Base-by-base conservation (phyloP, 352 stramenopile species). In the Elongisporangium undulatum region DNA sequence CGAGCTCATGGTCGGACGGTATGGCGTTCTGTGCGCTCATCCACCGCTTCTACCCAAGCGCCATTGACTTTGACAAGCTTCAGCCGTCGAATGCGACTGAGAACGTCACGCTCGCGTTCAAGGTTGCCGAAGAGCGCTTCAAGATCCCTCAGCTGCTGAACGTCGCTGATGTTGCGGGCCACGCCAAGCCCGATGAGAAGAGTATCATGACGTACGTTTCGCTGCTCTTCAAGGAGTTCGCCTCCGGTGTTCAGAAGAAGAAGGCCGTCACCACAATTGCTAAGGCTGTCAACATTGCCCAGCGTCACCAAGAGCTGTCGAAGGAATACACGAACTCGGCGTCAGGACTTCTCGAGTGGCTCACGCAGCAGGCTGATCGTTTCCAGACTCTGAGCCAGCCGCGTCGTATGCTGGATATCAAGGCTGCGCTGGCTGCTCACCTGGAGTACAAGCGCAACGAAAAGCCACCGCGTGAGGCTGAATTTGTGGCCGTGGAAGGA, bases 151-250 rank as follows among this genome's bases (percentile, higher is more conserved):
- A 93, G 63, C 67, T 97, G 51, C 69, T 97, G 4, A 89, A 97
- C 62, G 84, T 94, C 21, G 75, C 84, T 34, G 91, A 95, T 49
- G 86, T 97, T 17, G 85, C 85, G 6, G 89, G 87, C 55, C 77
- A 83, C 21, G 75, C 69, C 10, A 96, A 97, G 63, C 89, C 89
- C 1, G 90, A 97, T 41, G 90, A 97, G 54, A 97, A 97, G 77
- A 94, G 79, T 67, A 95, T 97, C 69, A 92, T 94, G 51, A 96
- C 90, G 62, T 97, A 97, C 64, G 86, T 97, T 21, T 93, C 85
- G 26, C 70, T 96, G 51, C 84, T 96, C 51, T 97, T 96, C 69
- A 95, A 95, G 70, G 86, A 96, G 68, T 97, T 97, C 57, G 90
- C 89, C 2, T 92, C 84, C 16, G 86, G 89, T 26, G 71, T 92